phyloP scores from a whole-genome alignment of 2,329 filamentous ascomycete genomes.

The Fusarium mangiferae region DNA sequence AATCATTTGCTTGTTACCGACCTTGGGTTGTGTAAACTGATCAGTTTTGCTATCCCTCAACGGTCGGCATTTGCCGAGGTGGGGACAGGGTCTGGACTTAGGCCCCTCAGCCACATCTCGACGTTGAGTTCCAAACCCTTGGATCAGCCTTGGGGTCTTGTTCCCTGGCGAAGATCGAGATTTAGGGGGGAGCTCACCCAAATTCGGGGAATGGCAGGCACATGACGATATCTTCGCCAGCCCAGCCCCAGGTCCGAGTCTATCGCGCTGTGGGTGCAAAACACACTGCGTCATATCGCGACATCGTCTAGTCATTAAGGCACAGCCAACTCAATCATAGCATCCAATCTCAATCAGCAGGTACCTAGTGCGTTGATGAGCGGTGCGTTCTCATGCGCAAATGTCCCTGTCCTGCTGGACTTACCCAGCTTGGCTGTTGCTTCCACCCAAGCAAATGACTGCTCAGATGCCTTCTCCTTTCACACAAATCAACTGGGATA shows the following conservation, averaged over 20 bases:
- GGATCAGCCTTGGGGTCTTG: conserved; percentile 8
- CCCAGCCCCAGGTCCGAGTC: background rate
- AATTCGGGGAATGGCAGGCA: conserved; percentile 20
- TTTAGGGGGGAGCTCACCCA: conserved; percentile 12
- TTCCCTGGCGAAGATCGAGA: conserved; percentile 35
- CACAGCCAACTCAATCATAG: background rate
- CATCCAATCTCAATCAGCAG: background rate
- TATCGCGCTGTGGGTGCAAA: background rate
- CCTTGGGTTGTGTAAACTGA: background rate
- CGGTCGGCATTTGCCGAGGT: conserved; percentile 36
- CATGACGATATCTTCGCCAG: conserved; percentile 1
- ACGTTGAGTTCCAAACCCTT: conserved; percentile 32
- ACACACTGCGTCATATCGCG: background rate
- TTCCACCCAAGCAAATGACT: conserved; percentile 5
- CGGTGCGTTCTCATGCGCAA: background rate
- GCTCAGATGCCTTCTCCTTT: conserved; percentile 8
- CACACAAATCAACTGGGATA: conserved; percentile 3
- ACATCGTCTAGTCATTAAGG: background rate
- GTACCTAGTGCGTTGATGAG: background rate
- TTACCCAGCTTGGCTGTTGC: conserved; percentile 1
- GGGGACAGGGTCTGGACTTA: conserved; percentile 32
- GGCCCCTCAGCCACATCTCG: conserved; percentile 33
- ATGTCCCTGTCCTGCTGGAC: background rate
- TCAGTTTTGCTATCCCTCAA: conserved; percentile 14
- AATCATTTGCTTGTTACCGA: no score